Evolutionary conservation across 768 basidiomycete species (phyloP).

Genomic region (Auricularia cornea): DNA sequence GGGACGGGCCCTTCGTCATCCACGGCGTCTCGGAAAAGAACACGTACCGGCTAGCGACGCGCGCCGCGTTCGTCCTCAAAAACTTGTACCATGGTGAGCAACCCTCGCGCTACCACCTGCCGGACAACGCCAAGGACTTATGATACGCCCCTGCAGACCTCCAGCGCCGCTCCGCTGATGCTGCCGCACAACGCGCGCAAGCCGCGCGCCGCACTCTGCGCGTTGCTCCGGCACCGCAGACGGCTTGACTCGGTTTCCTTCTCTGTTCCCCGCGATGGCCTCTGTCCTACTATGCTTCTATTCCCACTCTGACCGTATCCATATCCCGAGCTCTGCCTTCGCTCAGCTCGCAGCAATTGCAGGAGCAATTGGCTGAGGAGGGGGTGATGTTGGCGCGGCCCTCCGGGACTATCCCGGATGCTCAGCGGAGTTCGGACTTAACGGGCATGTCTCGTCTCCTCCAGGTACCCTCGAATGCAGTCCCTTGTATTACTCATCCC

Average conservation of each 20-base stretch:
- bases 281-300: not conserved
- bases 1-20: slow-evolving; percentile 15
- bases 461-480: no score
- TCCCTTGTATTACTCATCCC: no score
- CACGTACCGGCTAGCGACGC: slow-evolving; percentile 17
- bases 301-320: not conserved
- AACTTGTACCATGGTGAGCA: not conserved
- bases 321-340: not conserved
- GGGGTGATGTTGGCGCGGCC: not conserved
- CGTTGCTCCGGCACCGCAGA: not conserved
- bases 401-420: not conserved
- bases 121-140: not conserved
- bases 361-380: not conserved
- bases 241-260: not conserved
- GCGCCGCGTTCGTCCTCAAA: not conserved
- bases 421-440: not conserved
- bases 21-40: slow-evolving; percentile 8
- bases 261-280: not conserved
- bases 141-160: not conserved
- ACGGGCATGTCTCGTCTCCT: no score
- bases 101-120: not conserved
- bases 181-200: not conserved
- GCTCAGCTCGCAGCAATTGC: not conserved
- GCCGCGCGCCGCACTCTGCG: not conserved
- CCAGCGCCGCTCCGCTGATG: not conserved